Percentiles rank a stretch among this genome's conserved stretches.
These are phyloP conservation scores for Pholiota molesta DNA, from an alignment of 768 basidiomycete genomes.

Conservation along the genomic window DNA sequence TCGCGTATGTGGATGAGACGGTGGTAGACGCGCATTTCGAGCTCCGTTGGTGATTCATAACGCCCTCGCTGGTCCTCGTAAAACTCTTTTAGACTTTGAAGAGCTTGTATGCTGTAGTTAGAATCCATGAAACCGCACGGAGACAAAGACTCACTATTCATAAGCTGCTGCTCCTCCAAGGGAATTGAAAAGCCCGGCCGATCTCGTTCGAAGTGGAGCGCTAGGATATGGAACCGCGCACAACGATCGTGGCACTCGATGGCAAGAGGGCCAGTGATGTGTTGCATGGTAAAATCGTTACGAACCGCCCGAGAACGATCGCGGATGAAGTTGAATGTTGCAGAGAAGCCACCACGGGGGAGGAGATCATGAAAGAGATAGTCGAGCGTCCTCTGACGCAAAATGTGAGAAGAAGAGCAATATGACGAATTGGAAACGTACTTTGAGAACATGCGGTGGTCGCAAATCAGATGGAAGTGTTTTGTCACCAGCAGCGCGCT, in stretches of 20 bases:
- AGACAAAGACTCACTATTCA: constrained; percentile 70
- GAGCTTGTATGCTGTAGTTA: constrained; percentile 49
- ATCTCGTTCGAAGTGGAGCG: constrained; percentile 69
- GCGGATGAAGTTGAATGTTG: constrained; percentile 82
- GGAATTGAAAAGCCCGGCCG: constrained; percentile 58
- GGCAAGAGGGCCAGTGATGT: constrained; percentile 71
- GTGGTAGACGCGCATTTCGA: constrained; percentile 97
- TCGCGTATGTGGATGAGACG: constrained; percentile 90
- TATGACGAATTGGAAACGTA: constrained; percentile 28
- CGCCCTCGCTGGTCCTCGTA: constrained; percentile 79
- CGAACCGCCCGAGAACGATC: constrained; percentile 90
- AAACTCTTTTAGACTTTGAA: constrained; percentile 91
- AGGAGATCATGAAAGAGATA: constrained; percentile 91
- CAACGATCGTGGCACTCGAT: constrained; percentile 94
- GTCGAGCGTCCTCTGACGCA: constrained; percentile 75
- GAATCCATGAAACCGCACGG: neutral
- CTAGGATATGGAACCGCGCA: constrained; percentile 90
- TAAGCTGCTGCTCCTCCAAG: constrained; percentile 86
- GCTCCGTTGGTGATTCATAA: constrained; percentile 78
- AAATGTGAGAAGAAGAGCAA: constrained; percentile 6
- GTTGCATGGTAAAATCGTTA: constrained; percentile 95
- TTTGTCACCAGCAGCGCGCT: constrained; percentile 93
- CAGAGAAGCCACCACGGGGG: constrained; percentile 65
- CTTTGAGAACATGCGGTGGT: constrained; percentile 83
- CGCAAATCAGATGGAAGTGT: constrained; percentile 90